A percentile compares a stretch with the other conserved stretches of the same genome.
Evolutionary conservation across 2,329 filamentous ascomycete genomes (phyloP).

Genomic region (Colletotrichum orbiculare): DNA sequence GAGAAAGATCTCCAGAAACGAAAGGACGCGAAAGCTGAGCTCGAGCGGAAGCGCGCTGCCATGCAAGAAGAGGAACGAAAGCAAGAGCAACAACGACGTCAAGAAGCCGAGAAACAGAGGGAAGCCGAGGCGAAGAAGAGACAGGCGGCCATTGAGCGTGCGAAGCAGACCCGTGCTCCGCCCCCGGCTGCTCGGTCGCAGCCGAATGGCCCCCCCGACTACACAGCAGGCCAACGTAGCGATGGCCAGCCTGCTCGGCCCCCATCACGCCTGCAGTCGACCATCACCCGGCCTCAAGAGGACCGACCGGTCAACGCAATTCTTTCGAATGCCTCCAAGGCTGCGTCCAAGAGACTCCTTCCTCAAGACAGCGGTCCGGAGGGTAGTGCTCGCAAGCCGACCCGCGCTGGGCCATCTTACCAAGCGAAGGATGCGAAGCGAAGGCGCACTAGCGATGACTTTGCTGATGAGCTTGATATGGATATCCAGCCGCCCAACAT

Average conservation of each 20-base stretch:
- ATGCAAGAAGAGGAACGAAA: slow-evolving; percentile 73
- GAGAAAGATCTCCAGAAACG: slow-evolving; percentile 83
- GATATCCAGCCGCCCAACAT: slow-evolving; percentile 69
- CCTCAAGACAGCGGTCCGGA: slow-evolving; percentile 73
- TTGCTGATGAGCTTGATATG: slow-evolving; percentile 71
- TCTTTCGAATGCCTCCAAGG: slow-evolving; percentile 74
- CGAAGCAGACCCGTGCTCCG: slow-evolving; percentile 72
- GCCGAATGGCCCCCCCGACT: slow-evolving; percentile 62
- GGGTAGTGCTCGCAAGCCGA: slow-evolving; percentile 58
- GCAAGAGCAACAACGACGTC: slow-evolving; percentile 67
- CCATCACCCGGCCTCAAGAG: slow-evolving; percentile 63
- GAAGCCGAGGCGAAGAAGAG: slow-evolving; percentile 76
- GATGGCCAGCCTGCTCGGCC: slow-evolving; percentile 50
- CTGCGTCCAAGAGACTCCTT: slow-evolving; percentile 78
- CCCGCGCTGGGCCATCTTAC: slow-evolving; percentile 69
- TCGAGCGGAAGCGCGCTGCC: slow-evolving; percentile 79
- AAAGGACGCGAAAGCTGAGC: slow-evolving; percentile 82
- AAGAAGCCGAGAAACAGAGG: slow-evolving; percentile 71
- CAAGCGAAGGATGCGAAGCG: slow-evolving; percentile 81
- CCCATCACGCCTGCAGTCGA: slow-evolving; percentile 69
- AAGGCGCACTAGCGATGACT: slow-evolving; percentile 79
- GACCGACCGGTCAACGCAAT: slow-evolving; percentile 73
- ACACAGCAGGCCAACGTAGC: slow-evolving; percentile 46
- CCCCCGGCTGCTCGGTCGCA: slow-evolving; percentile 69
- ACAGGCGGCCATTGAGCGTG: slow-evolving; percentile 71